These are phyloP conservation scores for Yamadazyma atmosphaerica DNA, from an alignment of 1,139 yeast species.

Conservation along the genomic window DNA sequence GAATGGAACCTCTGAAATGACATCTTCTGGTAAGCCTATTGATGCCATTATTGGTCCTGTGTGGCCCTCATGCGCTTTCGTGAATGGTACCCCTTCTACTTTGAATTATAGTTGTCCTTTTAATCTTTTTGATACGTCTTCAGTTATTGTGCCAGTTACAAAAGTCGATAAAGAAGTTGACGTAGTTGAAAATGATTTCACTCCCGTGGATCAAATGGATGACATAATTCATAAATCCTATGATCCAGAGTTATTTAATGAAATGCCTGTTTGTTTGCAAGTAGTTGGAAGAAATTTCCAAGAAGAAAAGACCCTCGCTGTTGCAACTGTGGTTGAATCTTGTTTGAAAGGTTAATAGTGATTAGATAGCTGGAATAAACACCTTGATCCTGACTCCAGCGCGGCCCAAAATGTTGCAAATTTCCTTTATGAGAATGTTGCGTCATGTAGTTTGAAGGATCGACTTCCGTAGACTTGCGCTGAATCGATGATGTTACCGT, in stretches of 20 bases:
- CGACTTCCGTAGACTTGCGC: no score
- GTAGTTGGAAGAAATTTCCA: conserved; percentile 52
- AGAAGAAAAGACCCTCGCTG: conserved; percentile 49
- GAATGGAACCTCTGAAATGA: conserved; percentile 20
- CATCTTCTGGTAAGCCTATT: conserved; percentile 27
- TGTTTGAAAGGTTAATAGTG: conserved; percentile 1
- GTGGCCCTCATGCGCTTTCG: conserved; percentile 26
- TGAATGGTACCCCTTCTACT: conserved; percentile 15
- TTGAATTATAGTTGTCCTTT: conserved; percentile 50
- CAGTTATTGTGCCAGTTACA: conserved; percentile 55
- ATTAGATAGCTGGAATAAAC: no score
- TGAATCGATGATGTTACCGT: no score
- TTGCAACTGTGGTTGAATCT: conserved; percentile 11
- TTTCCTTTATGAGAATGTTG: no score
- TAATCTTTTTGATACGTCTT: conserved; percentile 55
- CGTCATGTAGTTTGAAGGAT: no score
- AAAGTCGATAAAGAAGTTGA: conserved; percentile 42
- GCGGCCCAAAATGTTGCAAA: no score
- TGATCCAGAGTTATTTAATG: conserved; percentile 51
- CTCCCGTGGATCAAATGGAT: conserved; percentile 25
- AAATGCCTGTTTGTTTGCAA: conserved; percentile 63
- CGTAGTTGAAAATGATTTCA: conserved; percentile 17
- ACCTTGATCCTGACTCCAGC: no score
- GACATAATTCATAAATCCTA: conserved; percentile 32
- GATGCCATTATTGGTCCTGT: conserved; percentile 38